Evolutionary conservation across 306 rosid genomes (phyloP), one percentile per base, ranked within the genome.

Genomic region (Sesbania bispinosa): DNA sequence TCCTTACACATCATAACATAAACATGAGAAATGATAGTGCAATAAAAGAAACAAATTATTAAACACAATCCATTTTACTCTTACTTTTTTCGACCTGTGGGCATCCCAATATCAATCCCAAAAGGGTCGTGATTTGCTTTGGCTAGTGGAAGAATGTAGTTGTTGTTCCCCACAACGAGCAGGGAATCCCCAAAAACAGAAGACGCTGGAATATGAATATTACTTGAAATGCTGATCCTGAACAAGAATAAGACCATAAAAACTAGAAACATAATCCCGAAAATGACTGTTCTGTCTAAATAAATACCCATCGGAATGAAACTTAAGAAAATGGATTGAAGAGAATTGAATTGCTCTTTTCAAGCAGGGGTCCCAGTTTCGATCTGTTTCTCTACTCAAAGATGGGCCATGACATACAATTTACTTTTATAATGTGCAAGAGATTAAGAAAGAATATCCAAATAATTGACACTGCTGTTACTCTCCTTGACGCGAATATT

Each of bases 161-260:
- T 88, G 77, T 88, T 91, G 83, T 87, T 91, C 5, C 97, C 97
- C 0, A 62, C 87, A 52, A 88, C 97, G 2, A 88, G 75, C 71
- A 91, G 62, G 7, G 92, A 88, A 75, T 91, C 97, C 14, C 93
- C 90, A 39, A 91, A 91, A 29, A 91, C 87, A 83, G 88, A 88
- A 47, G 27, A 67, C 15, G 92, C 88, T 10, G 88, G 74, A 43
- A 79, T 15, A 42, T 32, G n/a, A n/a, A n/a, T n/a, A n/a, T n/a
- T 35, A 15, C 29, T 55, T 24, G 87, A 80, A 21, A 59, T 77
- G 69, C 85, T 74, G 15, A 48, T 42, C 50, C 75, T 58, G 32
- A 62, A 69, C 9, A 75, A 29, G 6, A 71, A 30, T 10, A 74
- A 69, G 30, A 43, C 26, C 8, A 57, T 66, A 24, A 53, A 69